These are phyloP conservation scores for Nephelium lappaceum DNA, from an alignment of 345 rosid species.

Conservation along the genomic window DNA sequence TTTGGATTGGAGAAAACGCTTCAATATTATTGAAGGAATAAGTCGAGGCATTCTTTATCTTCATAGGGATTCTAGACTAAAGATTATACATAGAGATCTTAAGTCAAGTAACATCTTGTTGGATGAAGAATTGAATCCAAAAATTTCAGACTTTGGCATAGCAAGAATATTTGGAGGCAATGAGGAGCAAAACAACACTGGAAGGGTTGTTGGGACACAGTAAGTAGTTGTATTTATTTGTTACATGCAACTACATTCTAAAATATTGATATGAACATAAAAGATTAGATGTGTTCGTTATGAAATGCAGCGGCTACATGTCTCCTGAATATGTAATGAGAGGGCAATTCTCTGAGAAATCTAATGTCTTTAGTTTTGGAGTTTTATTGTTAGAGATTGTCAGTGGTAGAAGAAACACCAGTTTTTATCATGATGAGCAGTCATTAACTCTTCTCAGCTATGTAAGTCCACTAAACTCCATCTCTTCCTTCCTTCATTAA, in stretches of 20 bases:
- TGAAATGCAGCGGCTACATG: neutral
- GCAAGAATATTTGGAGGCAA: constrained; percentile 42
- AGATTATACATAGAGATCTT: constrained; percentile 54
- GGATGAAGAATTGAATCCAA: constrained; percentile 51
- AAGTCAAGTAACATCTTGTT: constrained; percentile 53
- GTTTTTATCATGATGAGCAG: constrained; percentile 30
- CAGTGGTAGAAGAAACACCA: constrained; percentile 44
- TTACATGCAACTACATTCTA: neutral
- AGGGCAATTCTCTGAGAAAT: neutral
- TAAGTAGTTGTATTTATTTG: constrained; percentile 23
- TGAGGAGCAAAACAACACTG: constrained; percentile 47
- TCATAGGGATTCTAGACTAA: constrained; percentile 55
- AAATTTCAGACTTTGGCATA: constrained; percentile 52
- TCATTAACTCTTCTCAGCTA: constrained; percentile 32
- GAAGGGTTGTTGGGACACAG: constrained; percentile 52
- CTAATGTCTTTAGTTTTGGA: constrained; percentile 44
- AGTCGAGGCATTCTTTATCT: constrained; percentile 51
- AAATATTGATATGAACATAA: neutral
- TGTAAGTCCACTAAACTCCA: constrained; percentile 27
- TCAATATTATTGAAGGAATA: constrained; percentile 50
- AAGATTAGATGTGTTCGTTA: neutral
- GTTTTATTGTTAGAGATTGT: constrained; percentile 48
- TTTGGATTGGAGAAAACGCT: constrained; percentile 44
- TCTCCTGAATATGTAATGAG: neutral
- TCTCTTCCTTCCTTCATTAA: neutral